Evolutionary conservation across 768 basidiomycete genomes (phyloP), one percentile per base, ranked within the genome.

Genomic region (Xerocomus brunneocitrinus): DNA sequence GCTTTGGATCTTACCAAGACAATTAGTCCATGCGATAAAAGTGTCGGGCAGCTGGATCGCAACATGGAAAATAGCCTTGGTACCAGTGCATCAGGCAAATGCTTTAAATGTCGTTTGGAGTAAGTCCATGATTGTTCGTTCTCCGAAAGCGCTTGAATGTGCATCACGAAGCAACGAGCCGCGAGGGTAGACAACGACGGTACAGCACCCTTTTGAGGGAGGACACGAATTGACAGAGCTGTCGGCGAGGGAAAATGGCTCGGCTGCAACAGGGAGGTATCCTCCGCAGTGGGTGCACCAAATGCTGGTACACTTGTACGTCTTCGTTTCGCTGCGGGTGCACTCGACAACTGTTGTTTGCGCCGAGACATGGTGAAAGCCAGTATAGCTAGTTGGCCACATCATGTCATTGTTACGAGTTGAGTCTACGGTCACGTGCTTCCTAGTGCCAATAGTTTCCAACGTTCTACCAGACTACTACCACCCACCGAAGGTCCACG

Each of bases 21-120:
- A 34, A 88, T 83, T 14, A 85, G 69, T 16, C 76, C 78, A 53
- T 81, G 76, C 8, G 70, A 74, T 39, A 88, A 71, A 50, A 79
- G 67, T 2, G 72, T 74, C 12, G 85, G 82, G 63, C 76, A 79
- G 13, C 73, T 64, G 4, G 72, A 63, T 50, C 72, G 74, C 43
- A 87, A 66, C 64, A 79, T 75, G 13, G 74, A 64, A 56, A 85
- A 83, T 9, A 87, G 49, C 53, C 67, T 76, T 28, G 79, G 75
- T 14, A 79, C 67, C 5, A 84, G 53, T 8, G 67, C 6, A 39
- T 85, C 82, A 0, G 86, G 86, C 8, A 88, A 62, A 5, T 58
- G 58, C 45, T 73, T 72, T 16, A 88, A 64, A 58, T 73, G 71
- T 24, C 45, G 43, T 27, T 74, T 71, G 4, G 74, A 67, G n/a